A percentile compares a stretch with the other conserved stretches of the same genome.
Evolutionary conservation across 208 protist genomes (phyloP).

Genomic region (Crithidia mellificae): DNA sequence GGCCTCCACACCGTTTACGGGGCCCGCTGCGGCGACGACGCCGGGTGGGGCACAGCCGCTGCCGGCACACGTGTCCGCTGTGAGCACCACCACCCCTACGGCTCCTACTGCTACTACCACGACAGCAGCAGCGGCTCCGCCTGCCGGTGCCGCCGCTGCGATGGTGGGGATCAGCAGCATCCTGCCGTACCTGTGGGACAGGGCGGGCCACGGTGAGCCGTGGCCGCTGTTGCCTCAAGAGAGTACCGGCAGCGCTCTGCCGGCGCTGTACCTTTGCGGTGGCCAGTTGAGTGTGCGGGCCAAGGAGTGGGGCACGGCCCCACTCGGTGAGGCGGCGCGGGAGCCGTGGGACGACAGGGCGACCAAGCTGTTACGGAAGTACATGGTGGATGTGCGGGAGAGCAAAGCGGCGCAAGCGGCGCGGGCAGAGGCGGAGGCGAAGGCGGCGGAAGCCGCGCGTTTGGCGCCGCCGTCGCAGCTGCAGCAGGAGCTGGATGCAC

Average conservation of each 20-base stretch:
- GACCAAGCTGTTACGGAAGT: slow-evolving; percentile 2
- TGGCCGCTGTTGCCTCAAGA: too few relatives aligned
- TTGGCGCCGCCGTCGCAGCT: too few relatives aligned
- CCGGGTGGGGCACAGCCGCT: too few relatives aligned
- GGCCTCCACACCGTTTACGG: neutral
- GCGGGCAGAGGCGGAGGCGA: neutral
- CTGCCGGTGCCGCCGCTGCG: slow-evolving; percentile 12
- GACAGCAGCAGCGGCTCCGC: neutral
- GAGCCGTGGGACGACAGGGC: slow-evolving; percentile 1
- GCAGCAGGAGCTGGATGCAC: too few relatives aligned
- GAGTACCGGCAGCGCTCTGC: neutral
- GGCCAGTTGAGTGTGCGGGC: slow-evolving; percentile 24
- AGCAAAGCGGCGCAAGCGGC: too few relatives aligned
- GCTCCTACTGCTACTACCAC: neutral
- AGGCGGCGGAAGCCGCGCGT: too few relatives aligned
- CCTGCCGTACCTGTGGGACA: slow-evolving; percentile 5
- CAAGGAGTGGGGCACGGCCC: slow-evolving; percentile 8
- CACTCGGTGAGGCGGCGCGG: slow-evolving; percentile 21
- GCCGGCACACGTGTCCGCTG: too few relatives aligned
- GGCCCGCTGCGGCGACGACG: neutral
- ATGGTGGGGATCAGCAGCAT: slow-evolving; percentile 53
- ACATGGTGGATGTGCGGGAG: neutral
- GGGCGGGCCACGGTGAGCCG: neutral
- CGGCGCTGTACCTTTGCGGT: slow-evolving; percentile 22
- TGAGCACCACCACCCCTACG: neutral